Evolutionary conservation across 352 stramenopile genomes (phyloP), one percentile per base, ranked within the genome.

Genomic region (Sclerospora graminicola): DNA sequence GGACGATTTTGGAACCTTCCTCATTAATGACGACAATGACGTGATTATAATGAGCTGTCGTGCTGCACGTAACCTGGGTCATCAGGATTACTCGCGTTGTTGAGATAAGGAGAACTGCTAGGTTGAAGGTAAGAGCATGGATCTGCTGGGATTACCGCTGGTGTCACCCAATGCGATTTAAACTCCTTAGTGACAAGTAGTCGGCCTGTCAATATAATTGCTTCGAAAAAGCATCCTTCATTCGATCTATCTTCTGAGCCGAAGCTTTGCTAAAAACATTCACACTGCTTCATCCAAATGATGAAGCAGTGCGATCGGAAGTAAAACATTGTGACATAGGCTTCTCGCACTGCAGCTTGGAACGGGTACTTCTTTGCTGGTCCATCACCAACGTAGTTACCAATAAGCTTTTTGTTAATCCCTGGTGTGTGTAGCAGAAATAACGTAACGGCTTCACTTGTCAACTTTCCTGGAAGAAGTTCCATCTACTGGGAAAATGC

Each of bases 351-450:
- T 0, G 69, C 69, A 11, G 82, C 73, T 52, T 98, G 85, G 65
- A 99, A 99, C 15, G 94, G 91, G 49, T 98, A 97, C 52, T 97
- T 97, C n/a, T n/a, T n/a, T n/a, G n/a, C n/a, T n/a, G n/a, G n/a
- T n/a, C n/a, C n/a, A n/a, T n/a, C n/a, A n/a, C n/a, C n/a, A n/a
- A n/a, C n/a, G n/a, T n/a, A n/a, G n/a, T n/a, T n/a, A n/a, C n/a
- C n/a, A n/a, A n/a, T 84, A 33, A 96, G 74, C 3, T 81, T 84
- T 66, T 98, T 98, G 64, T 90, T 85, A 1, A 93, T 45, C 0
- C 92, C 89, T 0, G 92, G 82, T 0, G 93, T 97, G 16, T 94
- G 81, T 35, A 97, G 82, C 35, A 99, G 60, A 49, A 99, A 8
- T n/a, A 69, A 73, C 4, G 94, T 94, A 1, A 98, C 82, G 5